These are phyloP conservation scores for Backusella tarrabulga DNA, from an alignment of 192 early-diverging fungal species.

Conservation along the genomic window DNA sequence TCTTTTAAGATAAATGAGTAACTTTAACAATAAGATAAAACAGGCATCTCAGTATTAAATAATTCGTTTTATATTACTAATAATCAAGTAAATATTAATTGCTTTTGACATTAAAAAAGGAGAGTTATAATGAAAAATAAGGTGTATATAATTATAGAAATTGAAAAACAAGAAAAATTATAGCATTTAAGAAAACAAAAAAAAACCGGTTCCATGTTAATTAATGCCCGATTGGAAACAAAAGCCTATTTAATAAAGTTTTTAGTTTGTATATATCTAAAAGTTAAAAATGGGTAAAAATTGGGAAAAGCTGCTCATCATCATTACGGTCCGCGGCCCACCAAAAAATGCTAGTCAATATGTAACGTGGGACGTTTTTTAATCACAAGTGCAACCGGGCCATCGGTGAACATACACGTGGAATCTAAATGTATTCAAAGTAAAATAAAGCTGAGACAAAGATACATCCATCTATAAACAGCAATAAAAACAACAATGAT, in stretches of 20 bases:
- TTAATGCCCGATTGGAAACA: neutral
- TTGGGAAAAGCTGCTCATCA: neutral
- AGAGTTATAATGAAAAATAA: neutral
- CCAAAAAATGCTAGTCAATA: neutral
- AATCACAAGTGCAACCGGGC: conserved; percentile 1
- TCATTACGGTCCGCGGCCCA: neutral
- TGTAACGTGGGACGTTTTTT: conserved; percentile 2
- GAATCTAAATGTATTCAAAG: neutral
- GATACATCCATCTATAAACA: neutral
- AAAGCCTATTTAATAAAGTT: conserved; percentile 1
- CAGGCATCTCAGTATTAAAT: neutral
- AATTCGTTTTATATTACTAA: neutral
- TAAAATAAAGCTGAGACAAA: neutral
- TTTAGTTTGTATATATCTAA: neutral
- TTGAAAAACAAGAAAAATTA: neutral
- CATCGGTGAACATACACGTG: neutral
- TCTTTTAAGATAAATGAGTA: neutral
- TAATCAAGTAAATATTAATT: neutral
- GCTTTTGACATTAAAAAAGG: neutral
- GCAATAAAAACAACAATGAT: neutral
- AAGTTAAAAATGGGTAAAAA: neutral
- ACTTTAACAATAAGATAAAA: neutral
- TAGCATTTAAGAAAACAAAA: neutral
- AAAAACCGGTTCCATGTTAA: neutral
- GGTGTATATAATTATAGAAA: neutral